A percentile compares a stretch with the other conserved stretches of the same genome.
Conservation (phyloP, 2,329 filamentous ascomycete species). For the Scedosporium aurantiacum region DNA sequence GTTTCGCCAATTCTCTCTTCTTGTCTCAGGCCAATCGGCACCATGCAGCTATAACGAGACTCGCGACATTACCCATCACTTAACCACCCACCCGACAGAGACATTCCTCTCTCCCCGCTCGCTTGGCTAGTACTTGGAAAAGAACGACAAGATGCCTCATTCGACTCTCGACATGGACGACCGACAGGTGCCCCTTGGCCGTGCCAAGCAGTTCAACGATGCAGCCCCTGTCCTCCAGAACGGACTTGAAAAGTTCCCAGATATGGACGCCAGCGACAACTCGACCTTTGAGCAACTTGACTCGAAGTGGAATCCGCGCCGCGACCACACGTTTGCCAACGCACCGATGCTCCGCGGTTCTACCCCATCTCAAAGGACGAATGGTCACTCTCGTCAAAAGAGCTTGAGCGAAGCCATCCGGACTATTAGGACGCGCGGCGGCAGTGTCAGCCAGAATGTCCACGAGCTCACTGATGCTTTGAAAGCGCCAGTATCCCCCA, state of each 20-base stretch:
- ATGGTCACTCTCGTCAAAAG: slow-evolving; percentile 50
- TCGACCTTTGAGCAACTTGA: not conserved
- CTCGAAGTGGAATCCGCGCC: not conserved
- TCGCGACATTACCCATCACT: not conserved
- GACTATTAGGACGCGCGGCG: slow-evolving; percentile 68
- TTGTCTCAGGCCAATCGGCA: not conserved
- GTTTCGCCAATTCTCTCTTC: not conserved
- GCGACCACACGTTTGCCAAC: not conserved
- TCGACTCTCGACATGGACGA: not conserved
- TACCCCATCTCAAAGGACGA: not conserved
- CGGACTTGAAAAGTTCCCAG: slow-evolving; percentile 45
- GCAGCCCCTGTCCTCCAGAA: not conserved
- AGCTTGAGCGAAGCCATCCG: slow-evolving; percentile 82
- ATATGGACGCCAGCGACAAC: slow-evolving; percentile 28
- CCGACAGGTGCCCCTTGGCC: not conserved
- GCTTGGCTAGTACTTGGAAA: not conserved
- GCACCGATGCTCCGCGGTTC: not conserved
- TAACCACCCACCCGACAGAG: not conserved
- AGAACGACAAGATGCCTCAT: slow-evolving; percentile 1
- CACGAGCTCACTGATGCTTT: slow-evolving; percentile 88
- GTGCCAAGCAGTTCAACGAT: slow-evolving; percentile 4
- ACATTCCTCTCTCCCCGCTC: not conserved
- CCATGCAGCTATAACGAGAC: slow-evolving; percentile 1
- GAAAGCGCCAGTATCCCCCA: slow-evolving; percentile 79
- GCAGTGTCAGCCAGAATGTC: slow-evolving; percentile 83